A percentile compares a stretch with the other conserved stretches of the same genome.
Conservation (phyloP, 495 filamentous ascomycete species). For the Cercophora newfieldiana region DNA sequence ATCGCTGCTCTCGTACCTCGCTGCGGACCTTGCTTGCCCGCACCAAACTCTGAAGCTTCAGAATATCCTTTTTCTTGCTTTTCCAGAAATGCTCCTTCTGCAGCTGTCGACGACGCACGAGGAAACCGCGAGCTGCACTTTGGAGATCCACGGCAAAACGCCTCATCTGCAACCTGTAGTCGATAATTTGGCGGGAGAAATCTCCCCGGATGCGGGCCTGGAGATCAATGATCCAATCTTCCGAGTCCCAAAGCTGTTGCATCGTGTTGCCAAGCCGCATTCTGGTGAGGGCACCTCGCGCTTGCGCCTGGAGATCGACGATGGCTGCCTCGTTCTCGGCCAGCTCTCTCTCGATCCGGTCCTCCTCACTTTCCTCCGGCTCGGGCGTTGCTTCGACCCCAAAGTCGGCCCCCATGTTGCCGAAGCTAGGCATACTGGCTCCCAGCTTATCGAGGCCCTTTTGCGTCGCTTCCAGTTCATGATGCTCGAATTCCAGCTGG, state of each 20-base stretch:
- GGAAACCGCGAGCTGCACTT: conserved; percentile 74
- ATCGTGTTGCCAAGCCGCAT: conserved; percentile 78
- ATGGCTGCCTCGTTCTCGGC: conserved; percentile 70
- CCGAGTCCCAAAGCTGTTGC: conserved; percentile 88
- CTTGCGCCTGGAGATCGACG: conserved; percentile 80
- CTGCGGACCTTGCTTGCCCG: conserved; percentile 73
- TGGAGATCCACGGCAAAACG: conserved; percentile 75
- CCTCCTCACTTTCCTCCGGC: conserved; percentile 84
- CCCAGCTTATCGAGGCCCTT: conserved; percentile 95
- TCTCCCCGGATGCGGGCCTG: conserved; percentile 81
- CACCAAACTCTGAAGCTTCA: conserved; percentile 81
- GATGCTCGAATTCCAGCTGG: conserved; percentile 94
- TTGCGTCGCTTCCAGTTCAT: conserved; percentile 94
- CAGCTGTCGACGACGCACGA: conserved; percentile 65
- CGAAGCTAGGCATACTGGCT: conserved; percentile 94
- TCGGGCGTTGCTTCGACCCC: conserved; percentile 59
- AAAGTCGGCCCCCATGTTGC: conserved; percentile 94
- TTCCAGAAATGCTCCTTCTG: conserved; percentile 67
- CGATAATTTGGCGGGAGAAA: conserved; percentile 66
- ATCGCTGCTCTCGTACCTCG: conserved; percentile 63
- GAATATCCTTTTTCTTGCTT: conserved; percentile 67
- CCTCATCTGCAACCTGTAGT: conserved; percentile 77
- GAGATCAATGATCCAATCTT: conserved; percentile 73
- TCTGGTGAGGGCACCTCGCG: conserved; percentile 77
- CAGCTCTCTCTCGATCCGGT: conserved; percentile 82